These are phyloP conservation scores for Shiraia sp. DNA, from an alignment of 2,329 filamentous ascomycete species.

Conservation along the genomic window DNA sequence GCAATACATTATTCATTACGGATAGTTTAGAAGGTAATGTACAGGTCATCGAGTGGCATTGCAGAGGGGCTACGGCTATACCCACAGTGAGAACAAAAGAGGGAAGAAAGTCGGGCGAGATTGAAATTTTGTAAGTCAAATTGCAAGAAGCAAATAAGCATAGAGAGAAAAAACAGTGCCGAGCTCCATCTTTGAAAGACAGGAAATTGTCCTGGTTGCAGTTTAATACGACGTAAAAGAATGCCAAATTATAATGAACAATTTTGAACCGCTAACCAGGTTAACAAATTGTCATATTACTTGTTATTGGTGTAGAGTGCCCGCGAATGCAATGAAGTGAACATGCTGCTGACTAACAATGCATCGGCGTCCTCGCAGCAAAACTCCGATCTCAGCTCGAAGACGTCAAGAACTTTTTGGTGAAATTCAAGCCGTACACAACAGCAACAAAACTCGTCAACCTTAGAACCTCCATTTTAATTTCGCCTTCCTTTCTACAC, in stretches of 20 bases:
- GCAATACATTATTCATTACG: constrained; percentile 47
- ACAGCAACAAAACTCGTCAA: constrained; percentile 1
- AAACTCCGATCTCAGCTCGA: neutral
- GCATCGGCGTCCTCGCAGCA: neutral
- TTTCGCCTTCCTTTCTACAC: neutral
- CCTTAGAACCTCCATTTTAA: neutral
- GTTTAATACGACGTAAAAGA: too few relatives aligned
- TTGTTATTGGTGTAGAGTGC: too few relatives aligned
- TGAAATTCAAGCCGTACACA: neutral
- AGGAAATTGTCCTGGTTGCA: too few relatives aligned
- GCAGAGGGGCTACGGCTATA: constrained; percentile 13
- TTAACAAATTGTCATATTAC: too few relatives aligned
- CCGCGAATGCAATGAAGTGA: too few relatives aligned
- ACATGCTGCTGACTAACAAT: neutral
- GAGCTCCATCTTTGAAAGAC: too few relatives aligned
- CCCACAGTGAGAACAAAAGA: constrained; percentile 1
- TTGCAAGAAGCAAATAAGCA: too few relatives aligned
- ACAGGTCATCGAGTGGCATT: constrained; percentile 42
- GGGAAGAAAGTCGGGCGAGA: too few relatives aligned
- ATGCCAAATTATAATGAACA: too few relatives aligned
- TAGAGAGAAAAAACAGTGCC: too few relatives aligned
- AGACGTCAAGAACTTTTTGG: constrained; percentile 1
- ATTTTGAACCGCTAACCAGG: too few relatives aligned
- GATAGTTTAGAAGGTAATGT: constrained; percentile 47
- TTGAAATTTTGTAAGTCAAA: too few relatives aligned